phyloP scores from a whole-genome alignment of 148 eudicot genomes.

The Amaranthus palmeri region DNA sequence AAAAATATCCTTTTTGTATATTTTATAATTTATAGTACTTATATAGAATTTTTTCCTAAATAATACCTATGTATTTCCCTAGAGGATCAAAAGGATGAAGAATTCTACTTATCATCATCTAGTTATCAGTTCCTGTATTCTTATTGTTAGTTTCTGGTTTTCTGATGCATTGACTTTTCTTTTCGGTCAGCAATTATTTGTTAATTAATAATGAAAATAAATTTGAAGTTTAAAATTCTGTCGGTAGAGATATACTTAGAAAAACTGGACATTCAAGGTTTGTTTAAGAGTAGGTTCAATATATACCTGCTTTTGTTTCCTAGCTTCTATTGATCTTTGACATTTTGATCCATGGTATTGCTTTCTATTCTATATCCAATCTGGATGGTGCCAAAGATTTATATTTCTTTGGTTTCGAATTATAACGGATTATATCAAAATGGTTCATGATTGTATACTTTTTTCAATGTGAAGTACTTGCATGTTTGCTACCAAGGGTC shows the following conservation, averaged over 20 bases:
- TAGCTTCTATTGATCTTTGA: background rate
- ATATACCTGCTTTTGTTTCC: too few species aligned
- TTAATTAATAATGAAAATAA: background rate
- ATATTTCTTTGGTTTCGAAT: too few species aligned
- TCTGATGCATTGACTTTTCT: constrained; percentile 16
- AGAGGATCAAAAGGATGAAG: background rate
- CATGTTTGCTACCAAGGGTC: too few species aligned
- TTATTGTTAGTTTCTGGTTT: background rate
- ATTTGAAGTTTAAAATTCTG: background rate
- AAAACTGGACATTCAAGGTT: background rate
- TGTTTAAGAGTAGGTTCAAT: background rate
- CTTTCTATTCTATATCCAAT: too few species aligned
- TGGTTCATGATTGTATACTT: too few species aligned
- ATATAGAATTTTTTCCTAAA: too few species aligned
- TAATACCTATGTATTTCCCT: too few species aligned
- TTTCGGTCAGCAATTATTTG: background rate
- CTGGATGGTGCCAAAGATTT: too few species aligned
- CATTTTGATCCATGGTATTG: background rate
- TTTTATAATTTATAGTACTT: background rate
- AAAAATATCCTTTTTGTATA: background rate
- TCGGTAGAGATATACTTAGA: background rate
- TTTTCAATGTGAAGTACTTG: too few species aligned
- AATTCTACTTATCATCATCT: background rate
- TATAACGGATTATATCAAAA: too few species aligned
- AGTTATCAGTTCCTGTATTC: background rate